Base-by-base conservation (phyloP, 1,139 yeast genomes). In the Hansenula lynferdii region DNA sequence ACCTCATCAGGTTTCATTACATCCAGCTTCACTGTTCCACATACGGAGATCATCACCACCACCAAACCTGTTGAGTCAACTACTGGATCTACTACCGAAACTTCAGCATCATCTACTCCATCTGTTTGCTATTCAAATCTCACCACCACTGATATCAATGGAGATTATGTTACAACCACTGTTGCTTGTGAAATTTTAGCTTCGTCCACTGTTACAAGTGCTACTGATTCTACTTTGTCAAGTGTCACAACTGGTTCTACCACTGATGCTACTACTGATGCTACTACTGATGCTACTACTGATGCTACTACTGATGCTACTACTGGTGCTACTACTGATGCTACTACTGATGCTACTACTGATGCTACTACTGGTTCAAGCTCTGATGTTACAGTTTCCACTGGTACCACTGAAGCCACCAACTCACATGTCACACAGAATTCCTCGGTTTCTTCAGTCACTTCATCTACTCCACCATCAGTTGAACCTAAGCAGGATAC, bases 11-110 rank as follows among this genome's bases (percentile, higher is more conserved):
- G 17, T 22, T 8, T 8, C 6, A 27, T 22, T 22, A 31, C 22
- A 6, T 6, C 15, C 2, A 15, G 17, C 24, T 16, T 5, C 5
- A 54, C 59, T 17, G 41, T 37, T 20, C 39, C 7, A 28, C 33
- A 10, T 42, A 18, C 21, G 17, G 30, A 17, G 7, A 15, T 18
- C 6, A 21, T 30, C 9, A 29, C 31, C 3, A n/a, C 42, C 10
- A 31, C 34, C 9, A 24, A 22, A 22, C 28, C 28, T 12, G 8
- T 5, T 6, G 6, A 9, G 5, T 12, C 26, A 24, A 12, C 26
- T 5, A 7, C 26, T 24, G 8, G 5, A 24, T 8, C 15, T 7
- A 7, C 26, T 5, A 6, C 15, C 5, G 10, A 24, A 12, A 15
- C 12, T 14, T 5, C 26, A 24, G 5, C 15, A 7, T 6, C 6